Conservation (phyloP, 78 protist genomes). For the Guillardia theta region DNA sequence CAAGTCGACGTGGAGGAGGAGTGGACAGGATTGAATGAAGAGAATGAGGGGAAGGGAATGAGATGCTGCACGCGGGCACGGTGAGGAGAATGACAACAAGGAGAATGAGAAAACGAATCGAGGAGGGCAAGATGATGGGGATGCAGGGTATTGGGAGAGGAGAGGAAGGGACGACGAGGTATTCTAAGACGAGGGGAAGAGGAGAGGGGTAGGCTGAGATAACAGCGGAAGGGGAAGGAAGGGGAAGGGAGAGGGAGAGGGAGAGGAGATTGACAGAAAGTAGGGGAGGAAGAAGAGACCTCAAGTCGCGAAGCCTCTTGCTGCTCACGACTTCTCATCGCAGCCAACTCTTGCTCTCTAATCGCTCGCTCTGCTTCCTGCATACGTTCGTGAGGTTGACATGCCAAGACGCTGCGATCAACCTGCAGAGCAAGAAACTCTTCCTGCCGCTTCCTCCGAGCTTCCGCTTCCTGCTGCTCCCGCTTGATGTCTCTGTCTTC, state of each 20-base stretch:
- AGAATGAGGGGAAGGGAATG: background rate
- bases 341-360: too few species aligned
- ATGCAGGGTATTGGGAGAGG: background rate
- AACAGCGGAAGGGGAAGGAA: background rate
- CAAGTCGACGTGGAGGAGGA: background rate
- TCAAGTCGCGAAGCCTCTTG: too few species aligned
- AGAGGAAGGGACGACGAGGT: background rate
- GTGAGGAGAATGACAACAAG: background rate
- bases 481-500: background rate
- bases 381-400: too few species aligned
- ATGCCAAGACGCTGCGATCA: too few species aligned
- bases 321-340: too few species aligned
- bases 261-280: background rate
- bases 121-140: background rate
- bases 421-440: background rate
- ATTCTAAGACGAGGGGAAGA: background rate
- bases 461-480: background rate
- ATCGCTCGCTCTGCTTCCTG: too few species aligned
- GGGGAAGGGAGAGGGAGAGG: background rate
- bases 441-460: background rate
- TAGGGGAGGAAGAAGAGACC: background rate
- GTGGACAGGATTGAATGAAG: background rate
- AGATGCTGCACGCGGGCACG: background rate
- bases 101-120: background rate
- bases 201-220: background rate